Percentiles rank a stretch among this genome's conserved stretches.
phyloP scores from a whole-genome alignment of 2,329 filamentous ascomycete species.

The Leptosphaerulina australis region DNA sequence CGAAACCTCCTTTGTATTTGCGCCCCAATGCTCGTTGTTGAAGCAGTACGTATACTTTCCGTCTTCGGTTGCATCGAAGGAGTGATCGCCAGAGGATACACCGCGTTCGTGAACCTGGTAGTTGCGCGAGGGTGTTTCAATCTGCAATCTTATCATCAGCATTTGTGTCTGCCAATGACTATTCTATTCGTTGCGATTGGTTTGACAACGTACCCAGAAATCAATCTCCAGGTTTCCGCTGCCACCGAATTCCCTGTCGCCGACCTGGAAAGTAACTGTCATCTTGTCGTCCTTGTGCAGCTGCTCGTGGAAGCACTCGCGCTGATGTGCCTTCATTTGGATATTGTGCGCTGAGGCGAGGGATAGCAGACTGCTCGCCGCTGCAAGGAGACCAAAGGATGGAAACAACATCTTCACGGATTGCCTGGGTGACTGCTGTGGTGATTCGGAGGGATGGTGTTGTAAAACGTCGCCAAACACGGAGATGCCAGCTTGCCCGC shows the following conservation, averaged over 20 bases:
- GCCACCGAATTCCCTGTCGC: constrained; percentile 92
- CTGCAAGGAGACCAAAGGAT: constrained; percentile 47
- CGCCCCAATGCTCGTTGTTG: constrained; percentile 97
- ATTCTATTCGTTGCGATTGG: too few species aligned
- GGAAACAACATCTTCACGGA: constrained; percentile 44
- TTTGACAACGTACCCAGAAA: constrained; percentile 77
- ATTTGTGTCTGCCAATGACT: constrained; percentile 15
- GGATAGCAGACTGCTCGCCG: constrained; percentile 64
- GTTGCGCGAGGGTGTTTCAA: constrained; percentile 76
- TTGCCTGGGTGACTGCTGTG: constrained; percentile 19
- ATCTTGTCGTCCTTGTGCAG: constrained; percentile 95
- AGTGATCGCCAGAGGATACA: constrained; percentile 89
- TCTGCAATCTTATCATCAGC: constrained; percentile 56
- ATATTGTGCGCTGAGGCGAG: constrained; percentile 87
- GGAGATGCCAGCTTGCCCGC: constrained; percentile 44
- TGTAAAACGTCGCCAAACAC: constrained; percentile 14
- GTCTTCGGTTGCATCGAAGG: constrained; percentile 82
- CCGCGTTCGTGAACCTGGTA: constrained; percentile 81
- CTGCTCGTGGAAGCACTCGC: constrained; percentile 96
- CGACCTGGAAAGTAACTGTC: constrained; percentile 98
- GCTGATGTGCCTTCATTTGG: constrained; percentile 86
- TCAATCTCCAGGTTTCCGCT: constrained; percentile 95
- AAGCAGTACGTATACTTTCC: constrained; percentile 97
- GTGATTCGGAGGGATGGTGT: constrained; percentile 14
- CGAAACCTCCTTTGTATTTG: constrained; percentile 94